Evolutionary conservation across 805 yeast species (phyloP).

Genomic region (Komagataella populi): DNA sequence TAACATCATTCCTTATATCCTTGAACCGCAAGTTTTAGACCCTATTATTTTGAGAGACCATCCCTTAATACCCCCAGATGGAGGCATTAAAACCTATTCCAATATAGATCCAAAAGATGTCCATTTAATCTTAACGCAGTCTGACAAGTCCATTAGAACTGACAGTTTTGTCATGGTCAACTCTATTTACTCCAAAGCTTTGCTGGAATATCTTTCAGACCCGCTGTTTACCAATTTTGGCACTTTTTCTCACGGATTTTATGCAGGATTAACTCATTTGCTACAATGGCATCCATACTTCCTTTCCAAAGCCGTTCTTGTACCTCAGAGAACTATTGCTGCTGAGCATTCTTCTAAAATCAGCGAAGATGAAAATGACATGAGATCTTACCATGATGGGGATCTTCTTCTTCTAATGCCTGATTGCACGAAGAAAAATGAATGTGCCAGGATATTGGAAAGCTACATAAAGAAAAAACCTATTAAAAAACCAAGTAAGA

Average conservation of each 20-base stretch:
- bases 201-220: slow-evolving; percentile 74
- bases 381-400: slow-evolving; percentile 39
- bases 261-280: slow-evolving; percentile 70
- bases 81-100: slow-evolving; percentile 56
- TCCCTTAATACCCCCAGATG: slow-evolving; percentile 60
- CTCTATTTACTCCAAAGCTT: slow-evolving; percentile 46
- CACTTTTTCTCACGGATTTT: slow-evolving; percentile 46
- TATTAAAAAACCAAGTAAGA: slow-evolving; percentile 1
- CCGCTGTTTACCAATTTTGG: slow-evolving; percentile 53
- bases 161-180: slow-evolving; percentile 63
- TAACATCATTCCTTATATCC: slow-evolving; percentile 44
- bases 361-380: slow-evolving; percentile 25
- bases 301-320: slow-evolving; percentile 57
- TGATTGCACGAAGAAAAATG: slow-evolving; percentile 33
- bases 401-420: slow-evolving; percentile 57
- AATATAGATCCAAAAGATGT: slow-evolving; percentile 40
- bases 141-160: slow-evolving; percentile 47
- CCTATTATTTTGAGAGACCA: slow-evolving; percentile 53
- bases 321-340: slow-evolving; percentile 49
- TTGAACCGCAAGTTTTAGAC: slow-evolving; percentile 47
- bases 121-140: slow-evolving; percentile 57
- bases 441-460: slow-evolving; percentile 39
- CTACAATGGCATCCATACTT: slow-evolving; percentile 91
- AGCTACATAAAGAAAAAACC: slow-evolving; percentile 17
- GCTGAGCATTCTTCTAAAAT: slow-evolving; percentile 21